Base-by-base conservation (phyloP, 495 filamentous ascomycete species). In the Rusavskia elegans region DNA sequence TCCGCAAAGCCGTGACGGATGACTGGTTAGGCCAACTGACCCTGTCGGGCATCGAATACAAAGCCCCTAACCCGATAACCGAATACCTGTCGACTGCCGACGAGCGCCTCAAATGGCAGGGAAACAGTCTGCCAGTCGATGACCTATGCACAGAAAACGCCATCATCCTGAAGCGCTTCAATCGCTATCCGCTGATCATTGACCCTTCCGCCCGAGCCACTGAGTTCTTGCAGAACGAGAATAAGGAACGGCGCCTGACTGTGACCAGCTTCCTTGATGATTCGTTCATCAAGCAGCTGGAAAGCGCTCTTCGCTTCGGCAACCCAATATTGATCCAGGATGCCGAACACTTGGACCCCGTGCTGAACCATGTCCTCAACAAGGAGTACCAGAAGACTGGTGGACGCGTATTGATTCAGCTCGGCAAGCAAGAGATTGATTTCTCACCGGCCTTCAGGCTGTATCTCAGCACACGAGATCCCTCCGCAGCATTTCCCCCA, bases 331-430 rank as follows among this genome's bases (percentile, higher is more conserved):
- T 99, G 48, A 96, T 99, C 57, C 92, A 99, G 64, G 92, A 99
- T 66, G 92, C 92, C 4, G 92, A 99, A 67, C 85, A 97, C 62
- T 68, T 99, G 50, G 92, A 99, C 62, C 92, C 92, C 6, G 84
- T 99, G 49, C 81, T 99, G 60, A 99, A 95, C 63, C 93, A 99
- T 61, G 89, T 99, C 45, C 80, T 99, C 65, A 99, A 99, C 70
- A 97, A 97, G 66, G 92, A 99, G 61, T 97, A 99, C 66, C 92
- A 99, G 66, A 95, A 89, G 70, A 99, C 92, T n/a, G 92, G 92
- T 52, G 92, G 92, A 14, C 89, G 92, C 75, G 92, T 99, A 37
- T 78, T 99, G 45, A 97, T 97, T 54, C 92, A 97, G 64, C 83
- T 99, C 30, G 92, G 92, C 58, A 96, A 90, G 66, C 93, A 99